Percentiles rank a stretch among this genome's conserved stretches.
Conservation (phyloP, 1,139 yeast species). For the Williopsis jadinii region DNA sequence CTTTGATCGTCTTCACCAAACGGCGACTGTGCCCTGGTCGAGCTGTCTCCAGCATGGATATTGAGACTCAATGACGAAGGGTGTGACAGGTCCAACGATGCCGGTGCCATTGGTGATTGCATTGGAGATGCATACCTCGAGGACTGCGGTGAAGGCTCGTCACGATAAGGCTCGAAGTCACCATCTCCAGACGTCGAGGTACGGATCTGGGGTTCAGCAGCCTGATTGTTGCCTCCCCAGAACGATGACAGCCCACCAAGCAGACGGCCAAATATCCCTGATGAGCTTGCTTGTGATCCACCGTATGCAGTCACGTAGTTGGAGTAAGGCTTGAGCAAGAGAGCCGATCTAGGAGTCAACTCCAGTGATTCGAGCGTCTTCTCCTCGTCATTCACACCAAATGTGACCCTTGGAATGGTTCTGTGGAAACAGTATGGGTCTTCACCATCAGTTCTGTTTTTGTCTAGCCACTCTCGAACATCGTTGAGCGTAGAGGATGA, state of each 20-base stretch:
- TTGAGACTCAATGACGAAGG: slow-evolving; percentile 20
- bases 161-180: slow-evolving; percentile 2
- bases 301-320: slow-evolving; percentile 25
- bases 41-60: slow-evolving; percentile 3
- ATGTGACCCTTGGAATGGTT: slow-evolving; percentile 37
- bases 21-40: neutral
- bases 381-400: slow-evolving; percentile 48
- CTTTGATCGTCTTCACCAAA: neutral
- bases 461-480: slow-evolving; percentile 61
- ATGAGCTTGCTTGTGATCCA: slow-evolving; percentile 1
- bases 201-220: neutral
- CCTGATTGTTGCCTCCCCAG: slow-evolving; percentile 22
- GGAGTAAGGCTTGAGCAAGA: slow-evolving; percentile 49
- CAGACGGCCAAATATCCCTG: slow-evolving; percentile 26
- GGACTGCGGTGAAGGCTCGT: slow-evolving; percentile 15
- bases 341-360: slow-evolving; percentile 58
- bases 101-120: slow-evolving; percentile 15
- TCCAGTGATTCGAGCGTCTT: slow-evolving; percentile 39
- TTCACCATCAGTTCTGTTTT: slow-evolving; percentile 40
- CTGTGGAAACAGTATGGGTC: slow-evolving; percentile 41
- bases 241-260: slow-evolving; percentile 26
- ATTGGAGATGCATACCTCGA: slow-evolving; percentile 23
- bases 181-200: neutral
- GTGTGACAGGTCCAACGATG: slow-evolving; percentile 15
- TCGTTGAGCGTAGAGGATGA: slow-evolving; percentile 38